Conservation (phyloP, 495 filamentous ascomycete species). For the Trichocladium uniseriatum region DNA sequence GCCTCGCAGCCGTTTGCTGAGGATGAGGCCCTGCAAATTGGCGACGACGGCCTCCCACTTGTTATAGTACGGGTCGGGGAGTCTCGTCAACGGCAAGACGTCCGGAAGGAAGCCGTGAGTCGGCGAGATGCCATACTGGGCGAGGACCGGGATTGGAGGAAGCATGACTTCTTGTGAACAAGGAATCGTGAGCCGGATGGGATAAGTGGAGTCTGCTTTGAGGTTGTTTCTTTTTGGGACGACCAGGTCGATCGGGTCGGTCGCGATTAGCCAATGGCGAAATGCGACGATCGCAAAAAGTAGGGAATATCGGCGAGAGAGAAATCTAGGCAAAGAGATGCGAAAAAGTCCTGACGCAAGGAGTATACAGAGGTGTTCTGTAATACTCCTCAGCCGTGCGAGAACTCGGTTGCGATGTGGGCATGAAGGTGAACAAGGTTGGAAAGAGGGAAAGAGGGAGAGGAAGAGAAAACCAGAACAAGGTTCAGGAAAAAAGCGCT, state of each 20-base stretch:
- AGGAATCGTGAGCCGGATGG: neutral
- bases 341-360: constrained; percentile 48
- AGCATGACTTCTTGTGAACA: constrained; percentile 50
- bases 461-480: no score
- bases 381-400: constrained; percentile 55
- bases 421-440: constrained; percentile 24
- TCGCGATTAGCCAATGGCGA: neutral
- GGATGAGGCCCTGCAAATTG: constrained; percentile 79
- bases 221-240: constrained; percentile 2
- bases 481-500: neutral
- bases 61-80: constrained; percentile 84
- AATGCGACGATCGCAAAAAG: neutral
- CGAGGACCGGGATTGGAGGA: constrained; percentile 65
- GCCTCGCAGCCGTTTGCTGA: constrained; percentile 68
- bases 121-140: constrained; percentile 82
- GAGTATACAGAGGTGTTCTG: constrained; percentile 49
- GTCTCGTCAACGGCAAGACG: constrained; percentile 64
- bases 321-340: neutral
- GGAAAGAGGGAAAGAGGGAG: neutral
- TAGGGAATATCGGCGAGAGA: neutral
- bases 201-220: neutral
- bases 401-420: constrained; percentile 22
- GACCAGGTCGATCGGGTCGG: no score
- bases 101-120: constrained; percentile 81
- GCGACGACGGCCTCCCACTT: constrained; percentile 80